These are phyloP conservation scores for Chlorociboria aeruginascens DNA, from an alignment of 495 filamentous ascomycete genomes.

Conservation along the genomic window DNA sequence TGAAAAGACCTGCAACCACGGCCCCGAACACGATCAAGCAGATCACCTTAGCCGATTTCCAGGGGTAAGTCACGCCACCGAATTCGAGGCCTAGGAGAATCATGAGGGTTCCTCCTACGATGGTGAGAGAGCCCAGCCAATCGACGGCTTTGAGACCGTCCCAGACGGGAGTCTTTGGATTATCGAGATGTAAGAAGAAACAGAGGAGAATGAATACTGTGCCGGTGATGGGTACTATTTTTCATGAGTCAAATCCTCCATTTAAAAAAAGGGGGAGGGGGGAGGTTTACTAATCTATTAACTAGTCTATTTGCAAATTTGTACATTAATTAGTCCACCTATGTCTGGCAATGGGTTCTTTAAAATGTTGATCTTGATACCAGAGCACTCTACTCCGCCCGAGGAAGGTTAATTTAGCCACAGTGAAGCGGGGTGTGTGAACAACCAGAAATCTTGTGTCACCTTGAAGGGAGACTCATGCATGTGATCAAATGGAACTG, in stretches of 20 bases:
- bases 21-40: conserved; percentile 70
- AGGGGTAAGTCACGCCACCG: conserved; percentile 64
- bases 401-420: no score
- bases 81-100: conserved; percentile 70
- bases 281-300: no score
- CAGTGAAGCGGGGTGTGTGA: no score
- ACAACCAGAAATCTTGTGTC: no score
- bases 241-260: background rate
- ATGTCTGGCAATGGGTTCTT: no score
- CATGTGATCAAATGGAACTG: no score
- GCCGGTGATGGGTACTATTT: conserved; percentile 48
- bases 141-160: conserved; percentile 66
- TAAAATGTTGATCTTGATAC: no score
- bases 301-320: no score
- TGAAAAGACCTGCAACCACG: conserved; percentile 47
- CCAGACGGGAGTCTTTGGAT: conserved; percentile 56
- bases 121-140: conserved; percentile 56
- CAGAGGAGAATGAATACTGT: conserved; percentile 52
- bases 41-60: conserved; percentile 62
- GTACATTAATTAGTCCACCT: no score
- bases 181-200: conserved; percentile 65
- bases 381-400: no score
- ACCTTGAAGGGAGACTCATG: no score
- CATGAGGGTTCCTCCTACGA: conserved; percentile 72
- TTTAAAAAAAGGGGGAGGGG: no score